Base-by-base conservation (phyloP, 1,284 basidiomycete species). In the Microbotryomycetes sp. region DNA sequence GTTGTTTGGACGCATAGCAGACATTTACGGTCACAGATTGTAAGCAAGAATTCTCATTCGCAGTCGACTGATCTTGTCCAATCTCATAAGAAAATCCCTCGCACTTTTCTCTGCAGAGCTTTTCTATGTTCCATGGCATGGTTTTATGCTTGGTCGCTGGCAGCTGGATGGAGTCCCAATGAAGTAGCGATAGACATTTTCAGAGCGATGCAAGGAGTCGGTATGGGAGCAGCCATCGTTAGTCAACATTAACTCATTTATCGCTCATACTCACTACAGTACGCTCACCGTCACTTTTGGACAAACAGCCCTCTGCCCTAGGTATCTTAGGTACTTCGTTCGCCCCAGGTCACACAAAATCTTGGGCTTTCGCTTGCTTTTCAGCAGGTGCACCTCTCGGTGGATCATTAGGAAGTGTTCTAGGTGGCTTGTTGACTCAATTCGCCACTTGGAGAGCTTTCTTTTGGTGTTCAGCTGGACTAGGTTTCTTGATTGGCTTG, bases 351-450 rank as follows among this genome's bases (percentile, higher is more conserved):
- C 71, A 70, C 23, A 62, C 72, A 46, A 75, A 75, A 57, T 73
- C 72, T 23, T 59, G 65, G 0, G 70, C 71, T 5, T 76, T 75
- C 47, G 74, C 75, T 5, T 56, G 67, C 6, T 72, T 76, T 45
- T 71, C 71, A 0, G 75, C 88, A 0, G 89, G 90, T 19, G 88
- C 87, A 4, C 89, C 90, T 0, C 74, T 92, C 0, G 90, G 89
- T 0, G 85, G 81, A 0, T 84, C 83, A 0, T 75, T 91, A 6
- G 89, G 89, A 1, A 79, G 80, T 6, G 75, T 83, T 0, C 70
- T 87, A 4, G 89, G 88, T 12, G 88, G 87, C 31, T 76, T 86
- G 2, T 77, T 92, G 23, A 86, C 84, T 0, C 81, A 89, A 68
- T 81, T 84, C 30, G 82, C 85, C 1, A 71, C 73, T 42, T 89